Evolutionary conservation across 148 eudicot genomes (phyloP), one percentile per base, ranked within the genome.

Genomic region (Limonium bicolor): DNA sequence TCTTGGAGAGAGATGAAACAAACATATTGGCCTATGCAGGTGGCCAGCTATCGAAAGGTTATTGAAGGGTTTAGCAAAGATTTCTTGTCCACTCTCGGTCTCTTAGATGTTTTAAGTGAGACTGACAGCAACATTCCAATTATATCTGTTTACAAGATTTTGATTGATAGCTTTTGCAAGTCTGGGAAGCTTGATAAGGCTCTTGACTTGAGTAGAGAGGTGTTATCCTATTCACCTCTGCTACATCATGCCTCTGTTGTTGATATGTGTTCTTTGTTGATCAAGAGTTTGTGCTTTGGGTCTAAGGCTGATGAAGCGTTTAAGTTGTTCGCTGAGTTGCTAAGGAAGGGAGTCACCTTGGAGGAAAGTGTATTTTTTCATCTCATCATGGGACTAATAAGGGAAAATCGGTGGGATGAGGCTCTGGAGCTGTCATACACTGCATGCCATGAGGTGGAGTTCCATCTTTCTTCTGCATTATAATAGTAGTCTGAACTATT

Each of bases 1-100:
- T 84, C 38, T 52, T 90, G 46, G 93, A 84, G 64, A n/a, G 95
- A 90, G 52, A 90, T 90, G 99, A 90, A 84, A 55, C 83, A 75
- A 44, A 84, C 92, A 21, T 67, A 85, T 67, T 90, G 99, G 99
- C 99, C 99, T 36, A 69, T 43, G 50, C 74, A 75, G 50, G 36
- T 71, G 20, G 63, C 69, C 21, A 78, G 80, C 58, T 73, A 84
- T 70, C 68, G 57, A 31, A 90, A 84, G 60, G 88, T 90, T 19
- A 70, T 81, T 66, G 85, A 77, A 56, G 95, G 99, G 31, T 90
- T 90, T 57, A 80, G 54, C 69, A 55, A 71, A 53, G 93, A 90
- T 21, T 90, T 77, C 39, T 42, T 90, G 14, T 32, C 24, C 48
- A 71, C 68, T 47, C 66, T 77, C 27, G 81, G 74, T 44, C 65